Conservation (phyloP, 495 filamentous ascomycete genomes). For the Terfezia claveryi region DNA sequence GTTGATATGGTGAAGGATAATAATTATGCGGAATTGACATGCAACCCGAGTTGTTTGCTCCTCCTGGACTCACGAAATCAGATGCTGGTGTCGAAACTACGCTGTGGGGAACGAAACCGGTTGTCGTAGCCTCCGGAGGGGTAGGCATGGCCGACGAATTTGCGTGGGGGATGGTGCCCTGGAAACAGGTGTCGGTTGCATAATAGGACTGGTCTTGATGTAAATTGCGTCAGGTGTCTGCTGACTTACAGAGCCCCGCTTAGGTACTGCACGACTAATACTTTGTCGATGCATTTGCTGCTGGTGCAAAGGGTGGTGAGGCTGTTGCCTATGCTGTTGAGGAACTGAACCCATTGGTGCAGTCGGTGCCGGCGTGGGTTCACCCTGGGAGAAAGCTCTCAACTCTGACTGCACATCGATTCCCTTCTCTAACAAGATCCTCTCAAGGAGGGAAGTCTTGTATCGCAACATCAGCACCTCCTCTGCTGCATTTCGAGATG, state of each 20-base stretch:
- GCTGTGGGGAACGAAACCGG: slow-evolving; percentile 19
- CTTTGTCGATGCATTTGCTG: slow-evolving; percentile 14
- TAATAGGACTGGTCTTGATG: slow-evolving; percentile 18
- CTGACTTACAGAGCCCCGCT: slow-evolving; percentile 13
- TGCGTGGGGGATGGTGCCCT: slow-evolving; percentile 18
- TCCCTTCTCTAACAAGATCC: slow-evolving; percentile 89
- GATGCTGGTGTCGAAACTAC: slow-evolving; percentile 16
- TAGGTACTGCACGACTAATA: slow-evolving; percentile 10
- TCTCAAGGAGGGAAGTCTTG: slow-evolving; percentile 89
- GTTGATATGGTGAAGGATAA: slow-evolving; percentile 73
- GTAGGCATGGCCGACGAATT: slow-evolving; percentile 20
- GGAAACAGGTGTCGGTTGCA: slow-evolving; percentile 9
- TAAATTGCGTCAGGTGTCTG: slow-evolving; percentile 13
- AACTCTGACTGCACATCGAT: slow-evolving; percentile 96
- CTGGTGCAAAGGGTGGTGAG: slow-evolving; percentile 13
- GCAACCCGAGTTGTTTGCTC: slow-evolving; percentile 4
- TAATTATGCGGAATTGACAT: slow-evolving; percentile 26
- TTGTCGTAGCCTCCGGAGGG: slow-evolving; percentile 20
- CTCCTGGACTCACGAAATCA: neutral
- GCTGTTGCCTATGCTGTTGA: slow-evolving; percentile 26
- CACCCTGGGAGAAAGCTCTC: slow-evolving; percentile 37
- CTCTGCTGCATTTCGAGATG: slow-evolving; percentile 82
- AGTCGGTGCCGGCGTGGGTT: slow-evolving; percentile 22
- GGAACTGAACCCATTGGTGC: slow-evolving; percentile 1
- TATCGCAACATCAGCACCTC: slow-evolving; percentile 96